Conservation (phyloP, 2,329 filamentous ascomycete genomes). For the Hypoxylon sp. region DNA sequence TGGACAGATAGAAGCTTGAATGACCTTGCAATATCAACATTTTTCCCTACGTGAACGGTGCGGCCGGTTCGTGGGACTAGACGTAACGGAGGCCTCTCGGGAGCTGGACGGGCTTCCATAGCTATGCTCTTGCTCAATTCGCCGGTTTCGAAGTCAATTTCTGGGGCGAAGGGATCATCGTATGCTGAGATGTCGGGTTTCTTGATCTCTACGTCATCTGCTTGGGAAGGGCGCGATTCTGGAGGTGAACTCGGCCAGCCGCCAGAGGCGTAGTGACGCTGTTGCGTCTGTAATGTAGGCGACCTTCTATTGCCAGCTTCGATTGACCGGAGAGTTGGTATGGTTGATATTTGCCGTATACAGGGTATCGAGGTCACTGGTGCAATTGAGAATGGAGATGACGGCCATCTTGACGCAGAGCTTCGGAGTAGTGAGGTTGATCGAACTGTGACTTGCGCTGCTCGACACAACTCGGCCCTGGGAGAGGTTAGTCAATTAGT, state of each 20-base stretch:
- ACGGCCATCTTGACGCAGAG: slow-evolving; percentile 41
- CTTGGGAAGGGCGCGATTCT: neutral
- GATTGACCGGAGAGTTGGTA: slow-evolving; percentile 22
- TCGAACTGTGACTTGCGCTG: slow-evolving; percentile 46
- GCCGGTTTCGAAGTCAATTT: slow-evolving; percentile 50
- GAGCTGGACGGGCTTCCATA: slow-evolving; percentile 24
- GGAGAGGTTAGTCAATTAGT: slow-evolving; percentile 14
- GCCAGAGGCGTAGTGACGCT: slow-evolving; percentile 21
- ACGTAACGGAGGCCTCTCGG: slow-evolving; percentile 51
- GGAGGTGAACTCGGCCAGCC: slow-evolving; percentile 33
- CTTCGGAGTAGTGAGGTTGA: slow-evolving; percentile 44
- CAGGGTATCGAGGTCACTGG: slow-evolving; percentile 10
- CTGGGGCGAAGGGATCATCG: slow-evolving; percentile 41
- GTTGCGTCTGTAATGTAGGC: slow-evolving; percentile 20
- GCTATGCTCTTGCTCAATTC: slow-evolving; percentile 44
- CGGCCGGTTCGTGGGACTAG: slow-evolving; percentile 60
- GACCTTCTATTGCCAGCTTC: slow-evolving; percentile 7
- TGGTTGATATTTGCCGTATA: slow-evolving; percentile 40
- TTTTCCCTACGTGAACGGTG: slow-evolving; percentile 58
- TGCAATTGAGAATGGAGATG: slow-evolving; percentile 22
- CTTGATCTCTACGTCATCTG: slow-evolving; percentile 31
- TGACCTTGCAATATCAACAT: slow-evolving; percentile 61
- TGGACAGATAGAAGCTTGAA: slow-evolving; percentile 59
- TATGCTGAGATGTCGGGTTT: slow-evolving; percentile 46
- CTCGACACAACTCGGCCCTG: slow-evolving; percentile 49